Conservation (phyloP, 257 asterid genomes). For the Solanum tarijense region DNA sequence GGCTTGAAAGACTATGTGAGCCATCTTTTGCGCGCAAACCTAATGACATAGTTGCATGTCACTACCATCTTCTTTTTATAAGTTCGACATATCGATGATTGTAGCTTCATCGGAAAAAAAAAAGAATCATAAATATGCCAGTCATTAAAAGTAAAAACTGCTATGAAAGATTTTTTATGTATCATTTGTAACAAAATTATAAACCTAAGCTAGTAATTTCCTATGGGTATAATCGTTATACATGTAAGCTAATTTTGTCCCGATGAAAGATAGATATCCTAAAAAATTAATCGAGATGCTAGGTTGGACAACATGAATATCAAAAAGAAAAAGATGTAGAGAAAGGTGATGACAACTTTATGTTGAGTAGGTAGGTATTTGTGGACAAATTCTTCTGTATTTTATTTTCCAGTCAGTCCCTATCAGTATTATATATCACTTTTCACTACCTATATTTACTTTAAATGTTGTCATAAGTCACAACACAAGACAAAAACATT, state of each 20-base stretch:
- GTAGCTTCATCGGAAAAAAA: neutral
- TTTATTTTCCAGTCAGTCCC: neutral
- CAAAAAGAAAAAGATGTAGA: neutral
- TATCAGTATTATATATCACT: neutral
- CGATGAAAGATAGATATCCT: neutral
- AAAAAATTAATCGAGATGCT: neutral
- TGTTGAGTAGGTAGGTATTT: neutral
- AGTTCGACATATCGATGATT: neutral
- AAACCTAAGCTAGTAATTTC: neutral
- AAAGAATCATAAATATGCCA: no score
- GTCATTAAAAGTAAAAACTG: no score
- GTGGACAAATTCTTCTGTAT: neutral
- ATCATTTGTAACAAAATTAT: neutral
- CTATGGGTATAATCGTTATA: neutral
- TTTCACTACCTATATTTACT: neutral
- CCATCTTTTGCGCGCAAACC: neutral
- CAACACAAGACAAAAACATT: neutral
- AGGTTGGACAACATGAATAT: neutral
- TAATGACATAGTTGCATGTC: neutral
- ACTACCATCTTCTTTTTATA: neutral
- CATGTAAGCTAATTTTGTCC: neutral
- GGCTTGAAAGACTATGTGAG: neutral
- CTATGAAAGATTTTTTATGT: neutral
- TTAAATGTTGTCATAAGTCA: neutral
- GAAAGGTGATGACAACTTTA: neutral